Evolutionary conservation across 108 stramenopile genomes (phyloP), one percentile per base, ranked within the genome.

Genomic region (Nitzschia sp.): DNA sequence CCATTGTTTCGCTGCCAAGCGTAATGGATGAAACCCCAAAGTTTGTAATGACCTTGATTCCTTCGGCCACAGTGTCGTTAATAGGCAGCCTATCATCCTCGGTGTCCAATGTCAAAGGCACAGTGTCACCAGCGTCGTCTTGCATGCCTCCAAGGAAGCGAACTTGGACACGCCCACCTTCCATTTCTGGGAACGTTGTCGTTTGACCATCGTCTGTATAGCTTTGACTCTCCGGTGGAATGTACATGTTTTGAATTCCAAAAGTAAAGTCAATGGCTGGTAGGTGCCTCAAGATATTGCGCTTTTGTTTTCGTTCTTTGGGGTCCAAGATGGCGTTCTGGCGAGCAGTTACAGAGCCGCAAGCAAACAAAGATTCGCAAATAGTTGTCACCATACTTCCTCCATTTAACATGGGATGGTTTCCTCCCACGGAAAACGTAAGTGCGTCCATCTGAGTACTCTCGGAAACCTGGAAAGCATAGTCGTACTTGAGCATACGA

Each of bases 181-280:
- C 80, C 83, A 93, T 76, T 70, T 87, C 84, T 10, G 92, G 92
- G 46, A 87, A 75, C 37, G 73, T 77, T 29, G 75, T 78, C 39
- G 89, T 89, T 65, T 89, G 86, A 15, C 92, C 92, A 71, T 93
- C 92, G 53, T 93, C 89, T 43, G 85, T 79, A 59, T 90, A 93
- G 67, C 79, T 85, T 11, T 80, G 54, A 63, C 84, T 85, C 66
- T 90, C 88, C 34, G 84, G 79, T 29, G 92, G 92, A 44, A 93
- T 84, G 63, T 77, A 93, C n/a, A 71, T 71, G 63, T 93, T 90
- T 59, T 89, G 78, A 60, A 90, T 78, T 9, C 92, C 92, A 51
- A 83, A 81, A 6, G 89, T 83, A 41, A 93, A 80, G 68, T 93
- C 89, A 44, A 90, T 77, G 0, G 92, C 92, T 46, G 92, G 92